Conservation (phyloP, 2,329 filamentous ascomycete genomes). For the Trichoderma atroviride region DNA sequence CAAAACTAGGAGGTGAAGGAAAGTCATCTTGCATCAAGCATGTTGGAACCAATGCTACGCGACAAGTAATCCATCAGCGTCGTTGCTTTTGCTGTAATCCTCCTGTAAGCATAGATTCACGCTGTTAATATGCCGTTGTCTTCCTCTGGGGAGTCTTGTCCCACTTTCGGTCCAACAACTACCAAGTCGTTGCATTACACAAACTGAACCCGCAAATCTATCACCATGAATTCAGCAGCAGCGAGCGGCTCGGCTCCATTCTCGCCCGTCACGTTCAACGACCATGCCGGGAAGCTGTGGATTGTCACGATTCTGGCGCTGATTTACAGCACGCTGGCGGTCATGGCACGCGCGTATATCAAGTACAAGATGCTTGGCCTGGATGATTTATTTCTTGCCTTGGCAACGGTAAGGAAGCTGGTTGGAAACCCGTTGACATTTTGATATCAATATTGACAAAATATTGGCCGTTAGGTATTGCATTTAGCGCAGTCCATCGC, state of each 20-base stretch:
- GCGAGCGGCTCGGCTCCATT: background rate
- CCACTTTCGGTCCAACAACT: too few relatives aligned
- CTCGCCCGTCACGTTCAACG: background rate
- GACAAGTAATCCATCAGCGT: background rate
- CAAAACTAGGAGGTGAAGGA: background rate
- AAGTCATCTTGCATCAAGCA: background rate
- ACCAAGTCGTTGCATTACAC: background rate
- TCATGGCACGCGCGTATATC: background rate
- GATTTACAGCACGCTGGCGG: background rate
- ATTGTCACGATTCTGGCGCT: slow-evolving; percentile 3
- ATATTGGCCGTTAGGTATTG: background rate
- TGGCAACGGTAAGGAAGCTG: background rate
- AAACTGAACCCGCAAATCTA: background rate
- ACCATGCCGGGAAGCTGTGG: slow-evolving; percentile 5
- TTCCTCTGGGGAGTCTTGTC: background rate
- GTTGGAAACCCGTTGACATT: background rate
- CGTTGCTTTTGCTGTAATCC: background rate
- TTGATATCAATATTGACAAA: background rate
- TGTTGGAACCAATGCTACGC: background rate
- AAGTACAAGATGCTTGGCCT: slow-evolving; percentile 8
- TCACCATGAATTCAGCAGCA: background rate
- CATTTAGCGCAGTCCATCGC: background rate
- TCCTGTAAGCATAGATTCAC: too few relatives aligned
- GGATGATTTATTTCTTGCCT: background rate
- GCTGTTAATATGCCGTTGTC: background rate